Percentiles rank a stretch among this genome's conserved stretches.
Evolutionary conservation across 371 early-diverging fungal genomes (phyloP).

Genomic region (Syncephalastrum monosporum): DNA sequence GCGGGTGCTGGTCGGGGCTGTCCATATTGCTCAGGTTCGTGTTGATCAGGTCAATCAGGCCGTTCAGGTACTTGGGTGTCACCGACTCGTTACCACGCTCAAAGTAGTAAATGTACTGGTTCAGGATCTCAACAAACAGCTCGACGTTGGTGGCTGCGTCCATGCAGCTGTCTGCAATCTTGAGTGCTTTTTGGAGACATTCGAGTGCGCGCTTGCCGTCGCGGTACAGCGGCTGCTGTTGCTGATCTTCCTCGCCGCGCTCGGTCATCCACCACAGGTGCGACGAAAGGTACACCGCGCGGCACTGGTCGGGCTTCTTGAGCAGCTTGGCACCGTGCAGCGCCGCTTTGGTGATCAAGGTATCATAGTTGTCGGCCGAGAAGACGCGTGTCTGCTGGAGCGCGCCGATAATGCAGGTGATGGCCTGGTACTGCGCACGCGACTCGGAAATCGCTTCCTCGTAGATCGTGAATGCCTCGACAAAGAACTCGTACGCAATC

Average conservation of each 20-base stretch:
- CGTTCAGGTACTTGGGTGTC: slow-evolving; percentile 83
- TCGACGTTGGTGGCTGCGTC: slow-evolving; percentile 82
- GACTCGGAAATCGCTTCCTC: slow-evolving; percentile 91
- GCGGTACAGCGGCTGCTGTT: slow-evolving; percentile 50
- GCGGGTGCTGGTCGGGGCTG: slow-evolving; percentile 62
- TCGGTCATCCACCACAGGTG: slow-evolving; percentile 88
- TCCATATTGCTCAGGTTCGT: slow-evolving; percentile 71
- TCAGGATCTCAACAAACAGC: slow-evolving; percentile 90
- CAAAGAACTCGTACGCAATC: slow-evolving; percentile 89
- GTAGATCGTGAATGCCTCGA: slow-evolving; percentile 91
- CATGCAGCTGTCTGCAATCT: slow-evolving; percentile 92
- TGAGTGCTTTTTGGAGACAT: slow-evolving; percentile 87
- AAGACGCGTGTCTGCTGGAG: slow-evolving; percentile 77
- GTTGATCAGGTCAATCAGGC: slow-evolving; percentile 86
- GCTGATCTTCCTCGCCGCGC: slow-evolving; percentile 37
- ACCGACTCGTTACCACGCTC: slow-evolving; percentile 78
- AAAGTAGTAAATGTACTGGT: slow-evolving; percentile 88
- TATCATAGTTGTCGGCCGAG: slow-evolving; percentile 85
- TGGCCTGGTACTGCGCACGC: slow-evolving; percentile 81
- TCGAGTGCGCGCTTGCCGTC: slow-evolving; percentile 85
- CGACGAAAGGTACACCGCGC: slow-evolving; percentile 75
- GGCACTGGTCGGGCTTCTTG: slow-evolving; percentile 92
- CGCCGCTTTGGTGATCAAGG: slow-evolving; percentile 84
- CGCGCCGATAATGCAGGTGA: slow-evolving; percentile 80
- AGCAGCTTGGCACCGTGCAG: slow-evolving; percentile 85